These are phyloP conservation scores for Geum urbanum DNA, from an alignment of 306 rosid genomes.

Conservation along the genomic window DNA sequence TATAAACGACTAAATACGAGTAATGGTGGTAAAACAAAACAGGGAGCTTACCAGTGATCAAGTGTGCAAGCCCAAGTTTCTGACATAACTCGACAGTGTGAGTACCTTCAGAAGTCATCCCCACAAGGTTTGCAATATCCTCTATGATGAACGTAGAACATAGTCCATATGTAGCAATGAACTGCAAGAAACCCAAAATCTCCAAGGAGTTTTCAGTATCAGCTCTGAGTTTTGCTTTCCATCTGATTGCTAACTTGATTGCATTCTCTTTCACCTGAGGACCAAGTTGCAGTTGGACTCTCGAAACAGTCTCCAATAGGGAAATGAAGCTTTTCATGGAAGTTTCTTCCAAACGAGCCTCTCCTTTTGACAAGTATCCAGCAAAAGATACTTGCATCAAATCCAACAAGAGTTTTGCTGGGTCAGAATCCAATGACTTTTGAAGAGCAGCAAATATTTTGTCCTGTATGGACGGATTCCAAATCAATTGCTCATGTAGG, in stretches of 20 bases:
- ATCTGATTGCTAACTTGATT: constrained; percentile 34
- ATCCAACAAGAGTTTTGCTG: constrained; percentile 46
- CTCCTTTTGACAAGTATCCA: constrained; percentile 17
- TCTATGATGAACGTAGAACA: constrained; percentile 26
- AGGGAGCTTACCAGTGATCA: constrained; percentile 35
- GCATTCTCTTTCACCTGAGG: constrained; percentile 43
- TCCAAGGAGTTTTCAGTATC: constrained; percentile 27
- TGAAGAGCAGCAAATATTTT: constrained; percentile 29
- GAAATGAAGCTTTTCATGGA: constrained; percentile 18
- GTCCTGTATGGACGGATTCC: constrained; percentile 8
- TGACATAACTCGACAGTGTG: constrained; percentile 35
- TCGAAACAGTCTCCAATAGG: constrained; percentile 33
- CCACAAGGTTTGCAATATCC: constrained; percentile 44
- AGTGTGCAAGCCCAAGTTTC: constrained; percentile 36
- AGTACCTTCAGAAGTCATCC: constrained; percentile 33
- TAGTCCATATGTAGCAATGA: constrained; percentile 39
- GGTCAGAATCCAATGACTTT: constrained; percentile 32
- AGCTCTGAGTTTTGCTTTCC: constrained; percentile 31
- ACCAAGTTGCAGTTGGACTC: constrained; percentile 33
- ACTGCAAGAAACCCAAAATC: constrained; percentile 43
- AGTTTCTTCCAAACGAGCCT: constrained; percentile 15
- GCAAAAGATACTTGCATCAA: constrained; percentile 26
- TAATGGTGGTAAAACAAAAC: too few relatives aligned
- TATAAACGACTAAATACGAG: too few relatives aligned
- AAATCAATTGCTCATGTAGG: constrained; percentile 24